These are phyloP conservation scores for Neurospora sp. DNA, from an alignment of 495 filamentous ascomycete species.

Conservation along the genomic window DNA sequence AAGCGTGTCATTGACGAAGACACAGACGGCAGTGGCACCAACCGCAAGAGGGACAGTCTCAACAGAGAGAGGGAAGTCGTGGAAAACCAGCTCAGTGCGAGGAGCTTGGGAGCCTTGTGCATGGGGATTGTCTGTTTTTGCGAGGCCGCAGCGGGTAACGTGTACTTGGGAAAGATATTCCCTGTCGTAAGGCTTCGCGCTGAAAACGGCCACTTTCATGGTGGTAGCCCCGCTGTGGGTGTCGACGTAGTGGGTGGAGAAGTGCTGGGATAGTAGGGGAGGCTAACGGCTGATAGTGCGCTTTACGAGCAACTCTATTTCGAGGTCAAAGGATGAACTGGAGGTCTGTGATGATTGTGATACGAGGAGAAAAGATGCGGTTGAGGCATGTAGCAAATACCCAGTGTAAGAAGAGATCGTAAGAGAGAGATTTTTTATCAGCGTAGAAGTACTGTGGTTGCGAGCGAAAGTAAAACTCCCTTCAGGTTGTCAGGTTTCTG, in stretches of 20 bases:
- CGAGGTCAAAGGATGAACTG: neutral
- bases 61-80: slow-evolving; percentile 45
- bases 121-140: slow-evolving; percentile 11
- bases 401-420: neutral
- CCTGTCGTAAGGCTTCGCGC: slow-evolving; percentile 52
- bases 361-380: neutral
- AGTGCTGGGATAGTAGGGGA: neutral
- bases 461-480: too few species aligned
- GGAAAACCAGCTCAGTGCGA: slow-evolving; percentile 36
- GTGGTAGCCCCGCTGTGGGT: neutral
- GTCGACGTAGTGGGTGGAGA: neutral
- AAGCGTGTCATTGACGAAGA: slow-evolving; percentile 61
- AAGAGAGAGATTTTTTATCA: neutral
- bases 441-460: neutral
- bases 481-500: neutral
- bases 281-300: neutral
- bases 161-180: slow-evolving; percentile 34
- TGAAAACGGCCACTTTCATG: slow-evolving; percentile 53
- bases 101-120: neutral
- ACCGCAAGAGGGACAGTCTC: slow-evolving; percentile 48
- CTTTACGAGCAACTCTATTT: neutral
- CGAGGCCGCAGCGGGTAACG: neutral
- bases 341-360: neutral
- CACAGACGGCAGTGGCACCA: slow-evolving; percentile 51
- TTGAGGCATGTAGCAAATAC: neutral